Conservation (phyloP, 2,329 filamentous ascomycete species). For the Colletotrichum lini region DNA sequence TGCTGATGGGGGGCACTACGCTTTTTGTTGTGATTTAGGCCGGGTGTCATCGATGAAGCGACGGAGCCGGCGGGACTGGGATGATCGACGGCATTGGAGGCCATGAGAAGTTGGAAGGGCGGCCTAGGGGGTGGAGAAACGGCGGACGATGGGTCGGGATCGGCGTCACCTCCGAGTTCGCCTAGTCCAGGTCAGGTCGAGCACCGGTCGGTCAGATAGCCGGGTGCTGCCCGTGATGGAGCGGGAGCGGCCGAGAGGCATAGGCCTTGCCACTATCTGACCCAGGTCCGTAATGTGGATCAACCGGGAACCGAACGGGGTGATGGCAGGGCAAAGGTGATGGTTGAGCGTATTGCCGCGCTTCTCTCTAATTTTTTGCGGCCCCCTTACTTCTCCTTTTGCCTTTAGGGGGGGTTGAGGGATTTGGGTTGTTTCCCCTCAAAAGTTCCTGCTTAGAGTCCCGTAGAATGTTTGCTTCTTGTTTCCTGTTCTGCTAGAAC, state of each 20-base stretch:
- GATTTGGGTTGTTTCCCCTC: not conserved
- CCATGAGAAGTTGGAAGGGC: conserved; percentile 28
- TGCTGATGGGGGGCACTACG: conserved; percentile 33
- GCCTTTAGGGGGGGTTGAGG: not conserved
- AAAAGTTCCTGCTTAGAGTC: not conserved
- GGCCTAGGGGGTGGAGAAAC: not conserved
- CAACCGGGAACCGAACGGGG: not conserved
- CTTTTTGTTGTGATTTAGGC: conserved; percentile 19
- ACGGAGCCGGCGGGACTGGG: conserved; percentile 42
- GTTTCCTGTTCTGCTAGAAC: conserved; percentile 10
- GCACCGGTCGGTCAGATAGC: conserved; percentile 27
- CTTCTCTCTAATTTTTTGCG: not conserved
- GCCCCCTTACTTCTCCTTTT: conserved; percentile 16
- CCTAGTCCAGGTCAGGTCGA: conserved; percentile 20
- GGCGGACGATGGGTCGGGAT: not conserved
- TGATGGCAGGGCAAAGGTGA: conserved; percentile 12
- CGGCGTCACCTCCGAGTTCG: not conserved
- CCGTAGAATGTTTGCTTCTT: conserved; percentile 9
- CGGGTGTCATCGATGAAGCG: conserved; percentile 36
- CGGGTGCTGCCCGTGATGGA: conserved; percentile 34
- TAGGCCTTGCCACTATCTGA: not conserved
- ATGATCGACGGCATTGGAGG: conserved; percentile 40
- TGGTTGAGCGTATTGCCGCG: conserved; percentile 12
- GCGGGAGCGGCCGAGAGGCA: conserved; percentile 26
- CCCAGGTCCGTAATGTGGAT: conserved; percentile 14